phyloP scores from a whole-genome alignment of 176 grass and related monocot genomes.

The Carex scoparia region DNA sequence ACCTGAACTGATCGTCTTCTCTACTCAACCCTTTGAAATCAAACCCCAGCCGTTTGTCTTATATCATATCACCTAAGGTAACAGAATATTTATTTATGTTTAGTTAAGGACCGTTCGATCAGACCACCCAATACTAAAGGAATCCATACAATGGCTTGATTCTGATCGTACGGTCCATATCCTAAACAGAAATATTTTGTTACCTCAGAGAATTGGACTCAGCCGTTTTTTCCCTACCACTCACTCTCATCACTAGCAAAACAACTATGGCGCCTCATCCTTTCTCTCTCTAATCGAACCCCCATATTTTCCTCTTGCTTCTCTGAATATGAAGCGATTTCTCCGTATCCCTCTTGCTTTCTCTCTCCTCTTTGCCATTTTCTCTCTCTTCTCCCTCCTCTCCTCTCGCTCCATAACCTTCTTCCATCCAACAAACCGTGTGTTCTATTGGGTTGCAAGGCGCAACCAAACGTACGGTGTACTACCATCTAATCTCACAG shows the following conservation, averaged over 20 bases:
- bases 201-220: no score
- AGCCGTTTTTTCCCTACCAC: background rate
- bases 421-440: background rate
- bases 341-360: slow-evolving; percentile 12
- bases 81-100: no score
- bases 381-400: slow-evolving; percentile 6
- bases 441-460: slow-evolving; percentile 6
- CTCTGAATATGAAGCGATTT: slow-evolving; percentile 5
- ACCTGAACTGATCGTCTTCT: slow-evolving; percentile 1
- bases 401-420: background rate
- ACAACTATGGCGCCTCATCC: background rate
- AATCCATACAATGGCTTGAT: no score
- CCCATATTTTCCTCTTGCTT: background rate
- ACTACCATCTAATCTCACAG: background rate
- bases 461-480: background rate
- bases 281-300: no score
- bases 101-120: no score
- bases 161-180: no score
- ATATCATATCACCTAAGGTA: no score
- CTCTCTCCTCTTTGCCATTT: slow-evolving; percentile 6
- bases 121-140: no score
- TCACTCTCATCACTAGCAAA: background rate
- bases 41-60: background rate
- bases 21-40: slow-evolving; percentile 20
- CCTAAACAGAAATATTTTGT: no score